Evolutionary conservation across 78 protist species (phyloP).

Genomic region (Dictyostelium citrinum): DNA sequence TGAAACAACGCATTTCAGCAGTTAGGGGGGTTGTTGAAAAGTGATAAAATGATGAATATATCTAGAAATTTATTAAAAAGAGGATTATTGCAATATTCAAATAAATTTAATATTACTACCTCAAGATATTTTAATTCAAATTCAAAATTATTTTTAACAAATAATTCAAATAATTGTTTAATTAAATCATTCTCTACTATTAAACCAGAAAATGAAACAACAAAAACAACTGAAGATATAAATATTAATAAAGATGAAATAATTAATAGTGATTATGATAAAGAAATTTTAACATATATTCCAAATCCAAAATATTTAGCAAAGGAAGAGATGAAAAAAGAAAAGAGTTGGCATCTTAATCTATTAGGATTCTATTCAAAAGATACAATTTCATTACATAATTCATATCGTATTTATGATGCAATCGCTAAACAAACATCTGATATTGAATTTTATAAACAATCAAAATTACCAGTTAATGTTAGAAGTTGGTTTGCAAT

Average conservation of each 20-base stretch:
- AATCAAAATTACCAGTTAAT: conserved; percentile 32
- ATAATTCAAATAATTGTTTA: background rate
- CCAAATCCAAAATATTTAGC: conserved; percentile 24
- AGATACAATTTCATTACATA: conserved; percentile 37
- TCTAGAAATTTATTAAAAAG: background rate
- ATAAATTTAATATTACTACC: background rate
- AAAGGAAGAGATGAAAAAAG: background rate
- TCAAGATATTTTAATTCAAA: background rate
- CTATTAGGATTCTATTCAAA: conserved; percentile 34
- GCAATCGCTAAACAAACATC: conserved; percentile 31
- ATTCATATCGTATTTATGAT: conserved; percentile 17
- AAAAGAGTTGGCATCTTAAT: conserved; percentile 20
- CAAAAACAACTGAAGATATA: background rate
- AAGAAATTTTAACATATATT: conserved; percentile 11
- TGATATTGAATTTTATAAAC: conserved; percentile 37
- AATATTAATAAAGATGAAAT: background rate
- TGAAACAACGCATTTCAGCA: too few relatives aligned
- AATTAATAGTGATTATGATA: background rate
- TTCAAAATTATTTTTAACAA: background rate
- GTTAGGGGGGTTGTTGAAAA: background rate
- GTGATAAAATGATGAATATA: background rate
- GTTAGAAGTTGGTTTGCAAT: conserved; percentile 74
- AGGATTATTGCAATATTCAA: background rate
- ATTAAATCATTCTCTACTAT: background rate
- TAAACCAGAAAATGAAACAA: background rate